phyloP scores from a whole-genome alignment of 2,329 filamentous ascomycete genomes.

The Colletotrichum camelliae region DNA sequence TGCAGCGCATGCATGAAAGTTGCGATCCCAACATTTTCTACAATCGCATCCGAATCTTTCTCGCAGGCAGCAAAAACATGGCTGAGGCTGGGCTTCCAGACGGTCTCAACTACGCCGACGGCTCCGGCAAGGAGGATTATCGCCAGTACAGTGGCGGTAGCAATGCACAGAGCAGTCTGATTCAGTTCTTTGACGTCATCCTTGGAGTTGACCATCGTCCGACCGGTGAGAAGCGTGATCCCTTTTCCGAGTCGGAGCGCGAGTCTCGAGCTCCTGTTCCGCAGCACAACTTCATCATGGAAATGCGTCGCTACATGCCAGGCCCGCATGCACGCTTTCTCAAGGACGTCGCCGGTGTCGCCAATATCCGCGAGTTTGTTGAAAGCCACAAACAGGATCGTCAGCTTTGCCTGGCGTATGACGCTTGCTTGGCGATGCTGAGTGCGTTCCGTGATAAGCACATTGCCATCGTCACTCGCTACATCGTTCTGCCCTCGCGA shows the following conservation, averaged over 20 bases:
- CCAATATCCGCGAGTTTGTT: constrained; percentile 89
- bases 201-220: constrained; percentile 90
- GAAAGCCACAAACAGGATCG: constrained; percentile 64
- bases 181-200: constrained; percentile 96
- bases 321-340: constrained; percentile 90
- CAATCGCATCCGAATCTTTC: constrained; percentile 91
- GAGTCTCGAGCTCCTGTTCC: constrained; percentile 42
- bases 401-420: constrained; percentile 80
- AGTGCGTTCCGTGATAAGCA: constrained; percentile 85
- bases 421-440: constrained; percentile 80
- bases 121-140: constrained; percentile 70
- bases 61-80: constrained; percentile 98
- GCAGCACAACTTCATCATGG: constrained; percentile 88
- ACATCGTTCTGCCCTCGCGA: constrained; percentile 89
- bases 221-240: constrained; percentile 73
- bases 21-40: constrained; percentile 97
- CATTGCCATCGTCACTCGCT: constrained; percentile 93
- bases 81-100: constrained; percentile 86
- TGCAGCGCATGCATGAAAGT: constrained; percentile 92
- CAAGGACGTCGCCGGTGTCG: constrained; percentile 75
- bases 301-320: constrained; percentile 98
- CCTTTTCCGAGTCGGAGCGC: constrained; percentile 49
- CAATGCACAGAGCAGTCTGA: constrained; percentile 95
- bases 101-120: constrained; percentile 88
- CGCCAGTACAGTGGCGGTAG: constrained; percentile 91